Evolutionary conservation across 768 basidiomycete genomes (phyloP), one percentile per base, ranked within the genome.

Genomic region (Tulasnella sp.): DNA sequence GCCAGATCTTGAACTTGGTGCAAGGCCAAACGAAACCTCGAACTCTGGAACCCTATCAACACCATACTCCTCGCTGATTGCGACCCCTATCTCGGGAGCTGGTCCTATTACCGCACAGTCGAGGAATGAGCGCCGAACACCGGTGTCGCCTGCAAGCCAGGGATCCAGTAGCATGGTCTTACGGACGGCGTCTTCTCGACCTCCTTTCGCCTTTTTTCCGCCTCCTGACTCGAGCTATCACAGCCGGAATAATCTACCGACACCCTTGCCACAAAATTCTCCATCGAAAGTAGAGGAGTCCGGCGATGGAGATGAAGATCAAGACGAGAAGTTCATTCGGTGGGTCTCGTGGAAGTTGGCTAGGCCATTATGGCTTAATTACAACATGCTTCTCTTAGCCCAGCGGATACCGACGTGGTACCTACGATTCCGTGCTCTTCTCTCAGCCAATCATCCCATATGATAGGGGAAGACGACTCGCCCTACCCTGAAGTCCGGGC

Each of bases 401-500:
- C 49, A n/a, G 3, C n/a, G 49, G 49, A 49, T 49, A 49, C n/a
- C 4, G 49, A 49, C 19, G 49, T n/a, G 22, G 49, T 4, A 49
- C n/a, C 49, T 49, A n/a, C 49, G n/a, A 49, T 19, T 49, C 19
- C 22, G 6, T n/a, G 49, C 22, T 22, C 22, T 22, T 22, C 22
- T 12, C n/a, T n/a, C 49, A 49, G n/a, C 22, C 37, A 40, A 0
- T 39, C 17, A 6, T 22, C 34, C 14, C 15, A 39, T 82, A 79
- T 82, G 5, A 84, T 45, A 29, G 36, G 38, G 25, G 22, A 29
- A 19, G 70, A 36, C 6, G 31, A 39, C 70, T 71, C 38, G 29
- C 37, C 70, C 19, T 39, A 42, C 2, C 38, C 37, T 0, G 97
- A 99, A 86, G 97, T 99, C 9, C 3, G 45, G 38, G 15, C 17